Base-by-base conservation (phyloP, 805 yeast genomes). In the Starmerella roubikii region DNA sequence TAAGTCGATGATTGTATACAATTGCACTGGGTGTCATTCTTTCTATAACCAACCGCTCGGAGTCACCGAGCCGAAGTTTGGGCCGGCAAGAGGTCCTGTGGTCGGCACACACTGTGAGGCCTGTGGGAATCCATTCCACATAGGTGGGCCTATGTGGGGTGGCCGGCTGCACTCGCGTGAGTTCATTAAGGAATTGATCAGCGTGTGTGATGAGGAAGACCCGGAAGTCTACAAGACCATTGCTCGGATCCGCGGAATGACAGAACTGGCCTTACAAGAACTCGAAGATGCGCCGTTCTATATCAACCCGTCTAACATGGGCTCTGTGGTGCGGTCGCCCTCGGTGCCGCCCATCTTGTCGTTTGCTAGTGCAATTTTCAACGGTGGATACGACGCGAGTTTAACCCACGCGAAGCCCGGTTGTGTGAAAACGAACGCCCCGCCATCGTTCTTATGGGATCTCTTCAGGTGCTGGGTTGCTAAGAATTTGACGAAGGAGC, bases 141-240 rank as follows among this genome's bases (percentile, higher is more conserved):
- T 91, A 26, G 85, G 88, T 7, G 99, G 99, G 3, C 99, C 99
- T 44, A 81, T 91, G 94, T 91, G 94, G 81, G 85, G 76, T 10
- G 93, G 85, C 0, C 65, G 69, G 6, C 58, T 91, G 41, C 97
- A 88, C 53, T 70, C 78, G 53, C 55, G 57, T 20, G 72, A 68
- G 16, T 91, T 88, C 52, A 65, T 88, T 31, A 65, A 72, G 21
- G 71, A 65, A 47, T 67, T 86, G 33, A 65, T 83, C 39, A 64
- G 67, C n/a, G 59, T 74, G 47, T 70, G 76, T 52, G 53, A 58
- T 20, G 61, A 54, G 2, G 67, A 74, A 18, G 74, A 69, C 39
- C 66, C 66, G 21, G 69, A 66, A 4, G 65, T 70, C 0, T 91
- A 83, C 57, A 79, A 78, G 34, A 91, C 99, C 0, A 66, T 71